Percentiles rank a stretch among this genome's conserved stretches.
These are phyloP conservation scores for Termitomyces sp. DNA, from an alignment of 768 basidiomycete genomes.

Conservation along the genomic window DNA sequence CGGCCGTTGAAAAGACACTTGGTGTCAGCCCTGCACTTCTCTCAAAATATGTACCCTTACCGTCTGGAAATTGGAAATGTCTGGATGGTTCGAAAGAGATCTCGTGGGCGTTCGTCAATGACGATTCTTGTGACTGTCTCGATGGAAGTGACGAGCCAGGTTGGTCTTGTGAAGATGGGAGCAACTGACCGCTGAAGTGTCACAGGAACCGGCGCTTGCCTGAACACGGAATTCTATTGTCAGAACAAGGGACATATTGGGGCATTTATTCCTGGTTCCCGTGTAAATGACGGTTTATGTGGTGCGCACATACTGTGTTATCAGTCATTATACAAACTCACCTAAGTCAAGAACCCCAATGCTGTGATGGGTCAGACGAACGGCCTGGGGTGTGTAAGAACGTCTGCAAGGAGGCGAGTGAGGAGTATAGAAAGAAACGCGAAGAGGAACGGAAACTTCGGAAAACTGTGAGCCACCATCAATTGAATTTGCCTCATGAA, in stretches of 20 bases:
- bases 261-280: conserved; percentile 67
- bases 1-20: conserved; percentile 43
- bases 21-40: conserved; percentile 58
- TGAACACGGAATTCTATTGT: conserved; percentile 77
- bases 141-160: conserved; percentile 98
- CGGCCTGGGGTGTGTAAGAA: conserved; percentile 75
- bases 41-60: conserved; percentile 52
- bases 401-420: conserved; percentile 73
- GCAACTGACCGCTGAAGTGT: conserved; percentile 10
- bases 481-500: background rate
- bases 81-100: conserved; percentile 79
- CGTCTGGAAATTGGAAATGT: conserved; percentile 68
- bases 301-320: conserved; percentile 51
- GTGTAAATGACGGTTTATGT: conserved; percentile 92
- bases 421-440: conserved; percentile 58
- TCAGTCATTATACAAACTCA: conserved; percentile 13
- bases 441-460: conserved; percentile 77
- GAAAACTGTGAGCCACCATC: conserved; percentile 59
- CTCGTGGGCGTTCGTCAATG: conserved; percentile 79
- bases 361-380: conserved; percentile 97
- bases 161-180: conserved; percentile 22
- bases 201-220: conserved; percentile 83
- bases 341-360: conserved; percentile 65
- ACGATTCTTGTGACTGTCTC: conserved; percentile 91
- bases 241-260: conserved; percentile 87